Base-by-base conservation (phyloP, 73 alveolate genomes). In the Paramecium caudatum region DNA sequence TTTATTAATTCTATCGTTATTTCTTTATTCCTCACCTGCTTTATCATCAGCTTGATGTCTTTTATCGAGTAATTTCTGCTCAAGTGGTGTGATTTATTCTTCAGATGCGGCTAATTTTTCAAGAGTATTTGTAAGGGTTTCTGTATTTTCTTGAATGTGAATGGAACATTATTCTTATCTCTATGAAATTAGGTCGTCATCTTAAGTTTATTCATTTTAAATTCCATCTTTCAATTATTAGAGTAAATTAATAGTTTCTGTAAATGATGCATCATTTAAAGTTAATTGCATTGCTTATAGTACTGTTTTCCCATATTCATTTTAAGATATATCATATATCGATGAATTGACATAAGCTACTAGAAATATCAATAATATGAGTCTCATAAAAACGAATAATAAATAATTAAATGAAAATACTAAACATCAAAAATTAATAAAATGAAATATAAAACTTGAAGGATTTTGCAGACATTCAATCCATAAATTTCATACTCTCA, bases 371-470 rank as follows among this genome's bases (percentile, higher is more conserved):
- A 55, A 23, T 55, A 25, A 55, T 23, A 43, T 55, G 8, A 12
- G 23, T 55, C 80, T 55, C 80, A 55, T 55, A 55, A 55, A 55
- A 55, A 23, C 80, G 80, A 55, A 55, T 55, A 55, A 27, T 55
- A 55, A 50, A 50, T 17, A 6, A 7, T 55, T 27, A 27, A 23
- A 55, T 55, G 80, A 55, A 55, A 55, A 55, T 55, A 55, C 30
- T 55, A 43, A 55, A 55, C 30, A 55, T 55, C 25, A 4, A 55
- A 27, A 23, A 55, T 27, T 55, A 27, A 55, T 23, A 23, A 55
- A 55, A 55, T 23, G 21, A 55, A 55, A 27, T 10, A 55, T 27
- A 55, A 9, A 55, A 55, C 30, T 46, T 46, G 15, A 13, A 2
- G 16, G 61, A 46, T 13, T 46, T 46, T 46, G 61, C 61, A 46